Conservation (phyloP, 2,329 filamentous ascomycete species). For the Trichophyton rubrum region DNA sequence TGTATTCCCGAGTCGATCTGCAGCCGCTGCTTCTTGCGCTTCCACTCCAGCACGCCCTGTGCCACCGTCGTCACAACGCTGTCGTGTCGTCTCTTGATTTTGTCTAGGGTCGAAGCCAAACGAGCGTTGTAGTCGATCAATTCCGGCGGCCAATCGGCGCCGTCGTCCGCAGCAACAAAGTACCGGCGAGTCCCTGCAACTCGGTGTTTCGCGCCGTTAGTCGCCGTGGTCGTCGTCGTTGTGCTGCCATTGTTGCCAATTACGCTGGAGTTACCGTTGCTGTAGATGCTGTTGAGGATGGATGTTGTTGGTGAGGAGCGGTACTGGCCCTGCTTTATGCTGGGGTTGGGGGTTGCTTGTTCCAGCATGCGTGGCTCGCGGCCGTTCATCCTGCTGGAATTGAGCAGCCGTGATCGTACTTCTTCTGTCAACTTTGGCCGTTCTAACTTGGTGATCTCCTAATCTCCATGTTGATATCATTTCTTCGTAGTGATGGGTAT, state of each 20-base stretch:
- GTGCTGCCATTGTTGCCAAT: conserved; percentile 39
- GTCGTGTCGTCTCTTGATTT: conserved; percentile 92
- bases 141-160: conserved; percentile 82
- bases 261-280: conserved; percentile 26
- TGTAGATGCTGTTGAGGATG: conserved; percentile 37
- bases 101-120: conserved; percentile 78
- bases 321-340: conserved; percentile 73
- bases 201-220: conserved; percentile 31
- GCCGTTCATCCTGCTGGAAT: conserved; percentile 37
- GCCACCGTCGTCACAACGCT: conserved; percentile 96
- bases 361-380: conserved; percentile 57
- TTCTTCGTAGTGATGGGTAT: no score
- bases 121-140: conserved; percentile 85
- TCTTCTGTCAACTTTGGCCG: conserved; percentile 65
- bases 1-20: conserved; percentile 98
- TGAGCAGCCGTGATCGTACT: conserved; percentile 63
- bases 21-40: conserved; percentile 89
- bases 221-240: conserved; percentile 22
- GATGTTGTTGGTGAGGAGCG: conserved; percentile 33
- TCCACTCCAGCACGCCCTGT: conserved; percentile 96
- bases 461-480: background rate
- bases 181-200: conserved; percentile 54
- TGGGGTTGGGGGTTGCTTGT: conserved; percentile 80
- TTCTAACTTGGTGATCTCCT: conserved; percentile 80
- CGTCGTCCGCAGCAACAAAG: conserved; percentile 83